Percentiles rank a stretch among this genome's conserved stretches.
Evolutionary conservation across 768 basidiomycete genomes (phyloP).

Genomic region (Symmetrospora coprosmae): DNA sequence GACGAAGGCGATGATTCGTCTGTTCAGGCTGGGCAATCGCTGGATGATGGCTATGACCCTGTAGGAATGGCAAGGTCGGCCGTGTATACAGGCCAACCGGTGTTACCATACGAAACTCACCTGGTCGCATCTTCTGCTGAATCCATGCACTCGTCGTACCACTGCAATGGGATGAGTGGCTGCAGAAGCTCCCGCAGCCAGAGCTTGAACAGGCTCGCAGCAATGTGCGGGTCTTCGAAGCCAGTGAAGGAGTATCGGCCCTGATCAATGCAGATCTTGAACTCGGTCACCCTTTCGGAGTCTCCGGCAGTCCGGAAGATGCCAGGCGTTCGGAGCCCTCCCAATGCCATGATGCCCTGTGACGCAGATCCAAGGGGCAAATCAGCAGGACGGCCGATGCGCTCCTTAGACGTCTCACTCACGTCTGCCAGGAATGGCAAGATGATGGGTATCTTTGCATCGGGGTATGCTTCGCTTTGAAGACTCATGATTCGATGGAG

Average conservation of each 20-base stretch:
- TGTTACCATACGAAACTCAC: not conserved
- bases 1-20: slow-evolving; percentile 16
- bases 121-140: not conserved
- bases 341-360: slow-evolving; percentile 10
- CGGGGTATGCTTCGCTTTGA: slow-evolving; percentile 13
- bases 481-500: slow-evolving; percentile 4
- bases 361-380: too few relatives aligned
- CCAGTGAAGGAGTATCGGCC: slow-evolving; percentile 13
- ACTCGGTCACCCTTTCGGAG: slow-evolving; percentile 7
- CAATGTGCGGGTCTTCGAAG: slow-evolving; percentile 22
- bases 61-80: not conserved
- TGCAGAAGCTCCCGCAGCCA: slow-evolving; percentile 22
- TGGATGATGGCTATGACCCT: slow-evolving; percentile 5
- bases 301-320: slow-evolving; percentile 16
- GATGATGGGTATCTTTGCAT: slow-evolving; percentile 17
- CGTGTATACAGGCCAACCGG: not conserved
- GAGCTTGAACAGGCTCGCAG: slow-evolving; percentile 24
- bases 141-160: slow-evolving; percentile 12
- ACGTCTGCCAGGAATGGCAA: slow-evolving; percentile 14
- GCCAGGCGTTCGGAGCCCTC: slow-evolving; percentile 8
- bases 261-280: slow-evolving; percentile 10
- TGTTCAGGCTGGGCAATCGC: not conserved
- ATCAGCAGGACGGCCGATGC: too few relatives aligned
- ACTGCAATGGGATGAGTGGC: not conserved
- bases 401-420: too few relatives aligned